phyloP scores from a whole-genome alignment of 2,329 filamentous ascomycete species.

The Fusarium pilosicola region DNA sequence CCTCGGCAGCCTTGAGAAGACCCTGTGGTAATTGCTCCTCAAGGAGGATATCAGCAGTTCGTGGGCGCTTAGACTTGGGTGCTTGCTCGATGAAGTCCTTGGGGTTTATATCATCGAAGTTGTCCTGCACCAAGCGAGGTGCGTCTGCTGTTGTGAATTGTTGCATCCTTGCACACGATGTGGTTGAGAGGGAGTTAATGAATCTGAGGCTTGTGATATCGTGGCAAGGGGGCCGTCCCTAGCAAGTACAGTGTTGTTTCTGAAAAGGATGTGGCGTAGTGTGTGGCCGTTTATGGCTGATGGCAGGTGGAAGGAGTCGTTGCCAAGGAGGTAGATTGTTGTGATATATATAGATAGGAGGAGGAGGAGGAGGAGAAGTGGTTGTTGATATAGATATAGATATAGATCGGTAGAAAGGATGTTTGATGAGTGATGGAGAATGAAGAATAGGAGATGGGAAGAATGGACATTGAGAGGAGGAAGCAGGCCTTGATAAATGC shows the following conservation, averaged over 20 bases:
- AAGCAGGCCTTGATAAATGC: slow-evolving; percentile 37
- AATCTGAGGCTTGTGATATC: slow-evolving; percentile 31
- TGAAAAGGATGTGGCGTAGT: slow-evolving; percentile 3
- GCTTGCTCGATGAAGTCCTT: slow-evolving; percentile 6
- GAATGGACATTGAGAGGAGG: slow-evolving; percentile 20
- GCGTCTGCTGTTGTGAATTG: slow-evolving; percentile 33
- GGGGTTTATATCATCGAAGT: slow-evolving; percentile 14
- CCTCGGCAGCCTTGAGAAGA: slow-evolving; percentile 41
- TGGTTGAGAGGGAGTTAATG: background rate
- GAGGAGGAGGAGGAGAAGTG: background rate
- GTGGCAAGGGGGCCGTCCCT: slow-evolving; percentile 42
- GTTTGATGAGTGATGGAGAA: slow-evolving; percentile 9
- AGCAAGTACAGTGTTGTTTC: slow-evolving; percentile 26
- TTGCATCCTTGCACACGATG: slow-evolving; percentile 43
- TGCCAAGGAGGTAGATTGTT: slow-evolving; percentile 1
- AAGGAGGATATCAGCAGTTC: slow-evolving; percentile 37
- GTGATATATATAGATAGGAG: slow-evolving; percentile 1
- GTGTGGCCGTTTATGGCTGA: slow-evolving; percentile 5
- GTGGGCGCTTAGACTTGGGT: slow-evolving; percentile 32
- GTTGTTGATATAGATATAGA: background rate
- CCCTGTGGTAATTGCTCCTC: slow-evolving; percentile 43
- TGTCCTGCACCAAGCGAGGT: slow-evolving; percentile 10
- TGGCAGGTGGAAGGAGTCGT: slow-evolving; percentile 4
- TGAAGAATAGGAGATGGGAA: slow-evolving; percentile 19
- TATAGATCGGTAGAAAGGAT: background rate